Conservation (phyloP, 1,284 basidiomycete species). For the Leccinum solheimii region DNA sequence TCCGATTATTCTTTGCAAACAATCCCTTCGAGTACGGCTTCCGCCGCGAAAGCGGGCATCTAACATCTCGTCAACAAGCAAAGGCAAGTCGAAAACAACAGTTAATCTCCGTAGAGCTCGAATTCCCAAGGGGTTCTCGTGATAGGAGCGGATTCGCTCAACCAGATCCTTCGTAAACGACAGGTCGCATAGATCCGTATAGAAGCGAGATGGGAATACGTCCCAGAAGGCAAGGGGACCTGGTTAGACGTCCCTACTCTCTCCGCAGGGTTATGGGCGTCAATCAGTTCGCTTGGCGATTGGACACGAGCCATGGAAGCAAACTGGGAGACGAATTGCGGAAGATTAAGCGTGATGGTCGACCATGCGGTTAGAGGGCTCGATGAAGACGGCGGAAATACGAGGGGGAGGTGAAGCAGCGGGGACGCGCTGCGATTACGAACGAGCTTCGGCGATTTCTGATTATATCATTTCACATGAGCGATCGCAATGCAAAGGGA, state of each 20-base stretch:
- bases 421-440: conserved; percentile 42
- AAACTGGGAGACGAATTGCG: conserved; percentile 64
- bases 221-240: conserved; percentile 50
- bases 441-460: conserved; percentile 62
- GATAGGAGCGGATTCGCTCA: conserved; percentile 55
- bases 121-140: conserved; percentile 70
- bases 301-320: conserved; percentile 44
- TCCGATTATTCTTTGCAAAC: conserved; percentile 25
- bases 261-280: conserved; percentile 28
- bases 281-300: conserved; percentile 27
- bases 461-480: conserved; percentile 12
- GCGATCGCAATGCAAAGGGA: conserved; percentile 3
- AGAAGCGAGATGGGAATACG: conserved; percentile 66
- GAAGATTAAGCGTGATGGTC: conserved; percentile 63
- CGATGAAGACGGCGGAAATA: conserved; percentile 57
- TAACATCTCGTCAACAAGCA: conserved; percentile 18
- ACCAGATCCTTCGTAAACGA: conserved; percentile 78
- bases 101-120: conserved; percentile 47
- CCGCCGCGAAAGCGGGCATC: conserved; percentile 20
- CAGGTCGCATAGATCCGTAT: conserved; percentile 82
- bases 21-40: conserved; percentile 17
- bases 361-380: conserved; percentile 71
- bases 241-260: conserved; percentile 18
- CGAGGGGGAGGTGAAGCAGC: conserved; percentile 72
- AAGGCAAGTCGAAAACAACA: conserved; percentile 8